Evolutionary conservation across 2,329 filamentous ascomycete species (phyloP).

Genomic region (Tolypocladium sp.): DNA sequence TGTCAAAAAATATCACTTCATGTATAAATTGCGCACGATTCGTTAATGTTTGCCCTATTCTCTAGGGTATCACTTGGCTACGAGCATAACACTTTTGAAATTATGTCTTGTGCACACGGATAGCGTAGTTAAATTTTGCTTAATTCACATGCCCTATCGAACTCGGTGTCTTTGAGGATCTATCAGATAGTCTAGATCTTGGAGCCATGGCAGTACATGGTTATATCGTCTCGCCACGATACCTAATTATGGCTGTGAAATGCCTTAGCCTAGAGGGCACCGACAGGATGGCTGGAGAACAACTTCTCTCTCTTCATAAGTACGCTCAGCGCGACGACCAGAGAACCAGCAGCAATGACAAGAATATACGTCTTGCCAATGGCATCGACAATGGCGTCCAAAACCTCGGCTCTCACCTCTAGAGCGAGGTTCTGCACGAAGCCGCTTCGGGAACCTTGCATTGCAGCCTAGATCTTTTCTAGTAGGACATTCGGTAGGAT

Average conservation of each 20-base stretch:
- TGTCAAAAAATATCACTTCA: too few species aligned
- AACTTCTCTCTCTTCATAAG: conserved; percentile 25
- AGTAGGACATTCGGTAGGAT: conserved; percentile 3
- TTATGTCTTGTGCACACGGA: too few species aligned
- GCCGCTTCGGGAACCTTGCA: conserved; percentile 4
- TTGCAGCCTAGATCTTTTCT: conserved; percentile 1
- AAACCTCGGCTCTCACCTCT: conserved; percentile 11
- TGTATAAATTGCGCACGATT: too few species aligned
- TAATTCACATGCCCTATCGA: too few species aligned
- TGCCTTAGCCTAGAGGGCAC: background rate
- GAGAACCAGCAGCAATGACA: conserved; percentile 19
- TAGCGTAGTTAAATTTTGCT: too few species aligned
- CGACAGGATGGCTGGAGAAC: conserved; percentile 8
- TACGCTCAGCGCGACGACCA: conserved; percentile 18
- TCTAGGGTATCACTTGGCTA: too few species aligned
- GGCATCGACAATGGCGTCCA: conserved; percentile 20
- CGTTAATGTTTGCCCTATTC: too few species aligned
- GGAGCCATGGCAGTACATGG: too few species aligned
- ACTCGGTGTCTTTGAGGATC: too few species aligned
- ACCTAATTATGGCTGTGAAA: background rate
- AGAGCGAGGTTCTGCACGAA: background rate
- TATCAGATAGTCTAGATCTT: too few species aligned
- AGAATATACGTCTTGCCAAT: conserved; percentile 23
- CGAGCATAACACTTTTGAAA: too few species aligned
- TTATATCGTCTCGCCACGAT: too few species aligned